Evolutionary conservation across 2,329 filamentous ascomycete species (phyloP).

Genomic region (Aspergillus fumigatiaffinis): DNA sequence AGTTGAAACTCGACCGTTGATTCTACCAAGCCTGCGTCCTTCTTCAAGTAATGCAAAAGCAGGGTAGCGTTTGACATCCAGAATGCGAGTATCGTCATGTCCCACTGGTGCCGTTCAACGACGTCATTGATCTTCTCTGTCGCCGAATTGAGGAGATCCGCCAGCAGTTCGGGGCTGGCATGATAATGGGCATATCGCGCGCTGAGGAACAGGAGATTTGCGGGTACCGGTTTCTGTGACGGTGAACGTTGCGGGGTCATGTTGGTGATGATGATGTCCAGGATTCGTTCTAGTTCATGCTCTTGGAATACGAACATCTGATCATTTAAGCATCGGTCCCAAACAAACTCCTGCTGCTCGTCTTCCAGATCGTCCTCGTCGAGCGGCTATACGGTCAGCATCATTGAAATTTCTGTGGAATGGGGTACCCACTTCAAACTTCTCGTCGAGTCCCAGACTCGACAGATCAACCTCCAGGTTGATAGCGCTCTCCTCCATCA

Average conservation of each 20-base stretch:
- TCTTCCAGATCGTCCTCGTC: conserved; percentile 87
- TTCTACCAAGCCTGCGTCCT: conserved; percentile 76
- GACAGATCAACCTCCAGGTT: conserved; percentile 95
- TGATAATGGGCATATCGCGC: conserved; percentile 97
- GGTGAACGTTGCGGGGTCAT: conserved; percentile 96
- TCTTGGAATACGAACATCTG: conserved; percentile 99
- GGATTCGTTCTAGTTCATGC: conserved; percentile 81
- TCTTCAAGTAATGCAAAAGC: conserved; percentile 93
- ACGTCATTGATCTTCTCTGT: conserved; percentile 97
- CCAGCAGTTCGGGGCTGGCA: conserved; percentile 77
- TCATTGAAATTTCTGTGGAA: neutral
- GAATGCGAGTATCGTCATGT: conserved; percentile 98
- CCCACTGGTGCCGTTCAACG: conserved; percentile 95
- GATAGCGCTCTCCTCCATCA: conserved; percentile 99
- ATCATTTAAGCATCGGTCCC: conserved; percentile 89
- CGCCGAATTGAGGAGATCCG: conserved; percentile 73
- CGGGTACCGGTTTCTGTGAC: conserved; percentile 95
- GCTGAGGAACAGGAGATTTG: conserved; percentile 93
- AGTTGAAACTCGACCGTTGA: conserved; percentile 86
- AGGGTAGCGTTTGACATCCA: conserved; percentile 98
- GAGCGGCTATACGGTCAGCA: conserved; percentile 39
- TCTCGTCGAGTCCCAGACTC: conserved; percentile 92
- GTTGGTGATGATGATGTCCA: conserved; percentile 94
- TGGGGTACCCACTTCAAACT: conserved; percentile 67
- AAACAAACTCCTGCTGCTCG: conserved; percentile 91